Percentiles rank a stretch among this genome's conserved stretches.
Evolutionary conservation across 164 flowering plant species (phyloP).

Genomic region (Paratinospora sagittata): DNA sequence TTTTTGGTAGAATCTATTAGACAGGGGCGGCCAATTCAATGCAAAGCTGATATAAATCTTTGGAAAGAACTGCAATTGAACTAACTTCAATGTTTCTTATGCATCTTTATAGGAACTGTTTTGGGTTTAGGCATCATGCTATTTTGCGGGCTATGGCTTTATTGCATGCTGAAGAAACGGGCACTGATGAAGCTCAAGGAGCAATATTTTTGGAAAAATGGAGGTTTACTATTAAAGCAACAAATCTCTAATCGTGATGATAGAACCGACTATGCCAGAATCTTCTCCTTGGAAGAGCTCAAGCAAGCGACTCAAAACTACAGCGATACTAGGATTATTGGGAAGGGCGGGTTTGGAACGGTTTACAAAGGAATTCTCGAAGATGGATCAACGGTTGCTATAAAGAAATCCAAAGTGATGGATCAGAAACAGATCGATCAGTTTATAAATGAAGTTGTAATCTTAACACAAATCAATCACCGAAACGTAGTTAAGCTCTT

Average conservation of each 20-base stretch:
- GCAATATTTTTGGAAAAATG: constrained; percentile 39
- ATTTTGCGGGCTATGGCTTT: constrained; percentile 24
- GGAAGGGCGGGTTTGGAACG: constrained; percentile 40
- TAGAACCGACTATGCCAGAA: constrained; percentile 20
- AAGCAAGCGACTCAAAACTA: constrained; percentile 40
- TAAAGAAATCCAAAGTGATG: constrained; percentile 40
- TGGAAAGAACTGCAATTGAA: not conserved
- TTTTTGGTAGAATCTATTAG: not conserved
- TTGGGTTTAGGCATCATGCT: constrained; percentile 18
- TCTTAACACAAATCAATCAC: constrained; percentile 47
- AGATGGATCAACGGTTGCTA: constrained; percentile 31
- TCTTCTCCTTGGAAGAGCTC: constrained; percentile 36
- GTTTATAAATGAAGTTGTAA: constrained; percentile 44
- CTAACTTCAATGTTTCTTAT: not conserved
- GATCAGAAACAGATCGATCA: constrained; percentile 36
- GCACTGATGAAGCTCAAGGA: constrained; percentile 29
- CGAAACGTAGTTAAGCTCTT: constrained; percentile 38
- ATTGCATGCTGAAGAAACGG: constrained; percentile 21
- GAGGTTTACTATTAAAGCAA: constrained; percentile 34
- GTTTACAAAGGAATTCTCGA: constrained; percentile 35
- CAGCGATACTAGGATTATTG: constrained; percentile 28
- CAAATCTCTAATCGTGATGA: constrained; percentile 24
- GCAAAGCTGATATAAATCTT: not conserved
- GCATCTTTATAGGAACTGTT: constrained; percentile 15
- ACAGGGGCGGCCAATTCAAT: not conserved